Evolutionary conservation across 2,329 filamentous ascomycete species (phyloP).

Genomic region (Cladophialophora exuberans): DNA sequence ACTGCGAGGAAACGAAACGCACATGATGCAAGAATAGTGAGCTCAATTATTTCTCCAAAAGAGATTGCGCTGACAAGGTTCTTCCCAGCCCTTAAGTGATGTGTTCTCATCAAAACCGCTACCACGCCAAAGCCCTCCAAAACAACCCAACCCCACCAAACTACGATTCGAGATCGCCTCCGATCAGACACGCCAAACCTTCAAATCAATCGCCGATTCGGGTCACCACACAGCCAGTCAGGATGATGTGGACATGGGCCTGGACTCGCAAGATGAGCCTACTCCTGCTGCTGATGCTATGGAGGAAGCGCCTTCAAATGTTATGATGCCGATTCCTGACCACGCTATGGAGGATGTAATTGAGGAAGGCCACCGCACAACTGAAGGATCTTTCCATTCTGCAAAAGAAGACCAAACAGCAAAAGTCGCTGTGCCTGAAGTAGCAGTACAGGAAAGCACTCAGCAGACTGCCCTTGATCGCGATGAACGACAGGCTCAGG

Average conservation of each 20-base stretch:
- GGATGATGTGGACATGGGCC: slow-evolving; percentile 44
- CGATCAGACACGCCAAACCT: slow-evolving; percentile 38
- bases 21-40: slow-evolving; percentile 49
- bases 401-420: slow-evolving; percentile 41
- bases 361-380: slow-evolving; percentile 41
- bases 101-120: slow-evolving; percentile 50
- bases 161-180: slow-evolving; percentile 37
- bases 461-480: slow-evolving; percentile 40
- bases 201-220: slow-evolving; percentile 50
- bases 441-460: slow-evolving; percentile 8
- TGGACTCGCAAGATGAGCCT: slow-evolving; percentile 33
- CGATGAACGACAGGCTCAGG: neutral
- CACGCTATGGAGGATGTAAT: slow-evolving; percentile 40
- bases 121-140: slow-evolving; percentile 36
- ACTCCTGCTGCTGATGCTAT: slow-evolving; percentile 14
- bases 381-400: slow-evolving; percentile 52
- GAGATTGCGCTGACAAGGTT: slow-evolving; percentile 23
- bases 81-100: slow-evolving; percentile 49
- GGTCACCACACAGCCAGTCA: slow-evolving; percentile 52
- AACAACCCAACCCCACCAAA: slow-evolving; percentile 40
- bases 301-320: neutral
- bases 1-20: slow-evolving; percentile 49
- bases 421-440: slow-evolving; percentile 34
- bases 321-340: slow-evolving; percentile 32
- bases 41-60: slow-evolving; percentile 22